Evolutionary conservation across 148 eudicot genomes (phyloP), one percentile per base, ranked within the genome.

Genomic region (Diospyros lotus): DNA sequence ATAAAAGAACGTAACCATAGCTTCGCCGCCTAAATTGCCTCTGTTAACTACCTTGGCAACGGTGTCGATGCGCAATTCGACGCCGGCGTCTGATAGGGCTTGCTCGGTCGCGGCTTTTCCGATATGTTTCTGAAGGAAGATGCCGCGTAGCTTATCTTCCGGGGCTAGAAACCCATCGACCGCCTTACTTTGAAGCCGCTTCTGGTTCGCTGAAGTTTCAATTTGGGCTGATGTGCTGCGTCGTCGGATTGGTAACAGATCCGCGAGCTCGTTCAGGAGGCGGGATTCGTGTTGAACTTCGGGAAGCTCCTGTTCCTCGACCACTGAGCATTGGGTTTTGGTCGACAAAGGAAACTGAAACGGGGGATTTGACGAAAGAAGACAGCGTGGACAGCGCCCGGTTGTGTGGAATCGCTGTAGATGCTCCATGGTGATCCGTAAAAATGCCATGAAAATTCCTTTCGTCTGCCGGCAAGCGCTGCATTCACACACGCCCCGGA

Each of bases 131-230:
- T 89, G 97, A n/a, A 95, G 71, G 73, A 95, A 92, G n/a, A 89
- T 81, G 6, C 98, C 98, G 63, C 94, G 79, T 53, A 95, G 76
- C 64, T 89, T 95, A 72, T 92, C 98, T 63, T 90, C 97, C 3
- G 90, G 73, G 4, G 84, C 74, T 45, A 89, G 78, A 73, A 90
- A 85, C 18, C 78, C 86, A 72, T 95, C 94, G 1, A 71, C 80
- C 60, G 77, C 80, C 79, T 76, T 77, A 72, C 60, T 60, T 59
- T 66, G 58, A 58, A 70, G 56, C 60, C 66, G 73, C 9, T 43
- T 60, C 28, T 28, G 0, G 18, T 73, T 68, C 4, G 83, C 68
- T 67, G 71, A n/a, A 66, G 13, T 63, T 6, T 68, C 56, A 46
- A 59, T 71, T 0, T 67, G 18, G 38, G 64, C 56, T 14, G 59